Conservation (phyloP, 306 rosid species). For the Prunus mongolica region DNA sequence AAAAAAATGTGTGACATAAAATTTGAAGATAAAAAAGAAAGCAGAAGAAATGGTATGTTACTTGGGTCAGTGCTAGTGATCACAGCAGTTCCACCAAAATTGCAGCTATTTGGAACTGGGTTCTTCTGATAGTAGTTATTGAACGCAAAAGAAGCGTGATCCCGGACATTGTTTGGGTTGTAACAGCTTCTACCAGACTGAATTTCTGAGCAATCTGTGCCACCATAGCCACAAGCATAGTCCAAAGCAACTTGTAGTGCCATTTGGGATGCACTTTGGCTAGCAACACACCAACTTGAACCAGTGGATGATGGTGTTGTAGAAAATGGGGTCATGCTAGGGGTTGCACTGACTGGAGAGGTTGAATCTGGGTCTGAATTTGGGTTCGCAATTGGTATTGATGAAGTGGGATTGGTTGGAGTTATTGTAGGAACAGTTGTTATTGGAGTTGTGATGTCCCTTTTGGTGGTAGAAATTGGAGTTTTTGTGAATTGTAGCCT, state of each 20-base stretch:
- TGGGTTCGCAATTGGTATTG: conserved; percentile 12
- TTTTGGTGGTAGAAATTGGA: conserved; percentile 40
- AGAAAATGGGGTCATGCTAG: conserved; percentile 36
- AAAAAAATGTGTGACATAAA: not conserved
- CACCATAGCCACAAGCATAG: conserved; percentile 81
- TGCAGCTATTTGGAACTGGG: conserved; percentile 79
- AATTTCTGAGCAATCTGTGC: conserved; percentile 66
- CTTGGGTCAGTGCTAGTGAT: conserved; percentile 75
- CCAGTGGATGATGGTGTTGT: conserved; percentile 33
- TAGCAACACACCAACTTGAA: conserved; percentile 77
- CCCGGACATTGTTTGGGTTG: conserved; percentile 47
- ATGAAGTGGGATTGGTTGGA: conserved; percentile 34
- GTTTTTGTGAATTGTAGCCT: conserved; percentile 18
- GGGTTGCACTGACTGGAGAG: conserved; percentile 47
- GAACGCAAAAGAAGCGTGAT: conserved; percentile 80
- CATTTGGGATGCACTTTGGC: conserved; percentile 49
- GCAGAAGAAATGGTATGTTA: conserved; percentile 27
- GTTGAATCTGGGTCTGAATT: conserved; percentile 53
- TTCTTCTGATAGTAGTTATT: conserved; percentile 68
- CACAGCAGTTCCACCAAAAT: conserved; percentile 79
- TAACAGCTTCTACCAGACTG: conserved; percentile 68
- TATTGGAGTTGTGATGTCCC: conserved; percentile 77
- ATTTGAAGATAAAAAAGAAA: not conserved
- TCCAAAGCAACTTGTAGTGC: conserved; percentile 77
- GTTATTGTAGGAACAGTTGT: conserved; percentile 62